Percentiles rank a stretch among this genome's conserved stretches.
Evolutionary conservation across 352 stramenopile species (phyloP).

Genomic region (Phytophthora sojae): DNA sequence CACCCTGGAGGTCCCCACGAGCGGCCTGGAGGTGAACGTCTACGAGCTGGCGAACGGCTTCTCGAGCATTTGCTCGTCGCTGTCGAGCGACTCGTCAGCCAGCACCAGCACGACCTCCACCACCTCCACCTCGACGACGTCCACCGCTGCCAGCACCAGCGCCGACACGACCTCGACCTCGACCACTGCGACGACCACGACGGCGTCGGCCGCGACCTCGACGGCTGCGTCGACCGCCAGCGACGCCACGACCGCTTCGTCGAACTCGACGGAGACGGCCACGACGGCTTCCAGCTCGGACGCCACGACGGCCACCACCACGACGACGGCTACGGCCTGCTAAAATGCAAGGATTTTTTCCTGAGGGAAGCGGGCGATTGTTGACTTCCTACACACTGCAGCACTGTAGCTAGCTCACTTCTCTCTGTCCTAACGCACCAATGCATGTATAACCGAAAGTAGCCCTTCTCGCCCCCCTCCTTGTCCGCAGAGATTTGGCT

Average conservation of each 20-base stretch:
- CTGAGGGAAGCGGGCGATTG: no score
- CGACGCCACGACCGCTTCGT: slow-evolving; percentile 5
- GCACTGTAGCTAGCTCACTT: no score
- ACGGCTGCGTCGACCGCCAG: slow-evolving; percentile 2
- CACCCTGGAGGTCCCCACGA: slow-evolving; percentile 28
- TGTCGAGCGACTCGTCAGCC: background rate
- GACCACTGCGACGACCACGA: no score
- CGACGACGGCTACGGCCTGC: no score
- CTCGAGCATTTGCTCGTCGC: slow-evolving; percentile 17
- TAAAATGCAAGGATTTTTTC: no score
- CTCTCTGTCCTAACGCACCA: no score
- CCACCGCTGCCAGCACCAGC: background rate
- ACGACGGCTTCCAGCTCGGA: background rate
- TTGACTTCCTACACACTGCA: no score
- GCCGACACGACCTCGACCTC: slow-evolving; percentile 4
- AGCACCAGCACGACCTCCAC: slow-evolving; percentile 3
- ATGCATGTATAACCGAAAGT: no score
- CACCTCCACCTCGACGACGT: slow-evolving; percentile 4
- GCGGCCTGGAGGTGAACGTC: slow-evolving; percentile 31
- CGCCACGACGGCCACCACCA: no score
- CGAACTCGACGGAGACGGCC: background rate
- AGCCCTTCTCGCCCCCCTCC: no score
- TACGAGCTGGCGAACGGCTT: no score
- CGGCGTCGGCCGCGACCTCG: background rate
- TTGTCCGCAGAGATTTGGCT: no score